Evolutionary conservation across 495 filamentous ascomycete genomes (phyloP).

Genomic region (Sordaria brevicollis): DNA sequence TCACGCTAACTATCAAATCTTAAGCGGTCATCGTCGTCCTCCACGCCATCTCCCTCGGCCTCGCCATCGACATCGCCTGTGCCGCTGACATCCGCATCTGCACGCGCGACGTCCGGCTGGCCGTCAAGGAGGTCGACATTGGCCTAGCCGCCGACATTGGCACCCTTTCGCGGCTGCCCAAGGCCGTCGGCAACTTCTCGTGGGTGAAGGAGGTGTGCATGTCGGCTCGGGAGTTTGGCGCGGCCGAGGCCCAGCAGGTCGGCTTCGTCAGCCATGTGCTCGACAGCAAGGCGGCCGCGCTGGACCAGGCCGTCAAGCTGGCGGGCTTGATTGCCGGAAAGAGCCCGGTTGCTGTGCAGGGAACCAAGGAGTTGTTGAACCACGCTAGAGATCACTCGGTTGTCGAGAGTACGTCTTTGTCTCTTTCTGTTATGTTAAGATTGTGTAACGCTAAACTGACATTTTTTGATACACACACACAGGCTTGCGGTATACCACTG

Average conservation of each 20-base stretch:
- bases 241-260: conserved; percentile 68
- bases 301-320: conserved; percentile 54
- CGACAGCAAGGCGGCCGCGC: conserved; percentile 49
- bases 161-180: conserved; percentile 75
- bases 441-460: neutral
- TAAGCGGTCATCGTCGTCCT: conserved; percentile 71
- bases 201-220: conserved; percentile 92
- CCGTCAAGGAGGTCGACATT: conserved; percentile 93
- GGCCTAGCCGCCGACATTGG: conserved; percentile 91
- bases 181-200: conserved; percentile 60
- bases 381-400: conserved; percentile 70
- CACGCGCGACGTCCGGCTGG: conserved; percentile 50
- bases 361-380: conserved; percentile 89
- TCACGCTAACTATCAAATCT: neutral
- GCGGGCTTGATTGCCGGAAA: conserved; percentile 63
- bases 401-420: conserved; percentile 53
- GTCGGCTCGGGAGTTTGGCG: conserved; percentile 64
- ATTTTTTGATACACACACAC: neutral
- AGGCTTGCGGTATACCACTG: conserved; percentile 70
- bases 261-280: conserved; percentile 79
- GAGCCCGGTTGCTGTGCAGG: conserved; percentile 84
- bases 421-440: neutral
- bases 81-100: conserved; percentile 75
- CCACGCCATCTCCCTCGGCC: conserved; percentile 70
- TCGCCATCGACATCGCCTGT: conserved; percentile 75